Percentiles rank a stretch among this genome's conserved stretches.
Conservation (phyloP, 2,329 filamentous ascomycete genomes). For the Nigrograna mackinnonii region DNA sequence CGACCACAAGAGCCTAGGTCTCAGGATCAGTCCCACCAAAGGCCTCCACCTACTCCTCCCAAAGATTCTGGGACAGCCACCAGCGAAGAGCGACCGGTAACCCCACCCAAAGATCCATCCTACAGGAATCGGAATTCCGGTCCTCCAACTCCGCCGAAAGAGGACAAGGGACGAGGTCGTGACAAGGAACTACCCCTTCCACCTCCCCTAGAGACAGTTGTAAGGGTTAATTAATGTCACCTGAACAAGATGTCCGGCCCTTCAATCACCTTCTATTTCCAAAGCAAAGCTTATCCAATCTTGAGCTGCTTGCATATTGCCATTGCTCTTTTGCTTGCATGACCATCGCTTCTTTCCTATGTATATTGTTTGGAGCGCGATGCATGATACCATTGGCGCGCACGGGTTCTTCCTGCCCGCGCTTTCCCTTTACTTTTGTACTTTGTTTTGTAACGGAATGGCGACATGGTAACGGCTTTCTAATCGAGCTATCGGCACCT, state of each 20-base stretch:
- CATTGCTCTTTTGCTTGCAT: too few species aligned
- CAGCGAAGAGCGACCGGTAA: constrained; percentile 36
- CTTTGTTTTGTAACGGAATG: too few species aligned
- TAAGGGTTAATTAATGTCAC: constrained; percentile 28
- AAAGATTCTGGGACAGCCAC: constrained; percentile 37
- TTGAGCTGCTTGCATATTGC: too few species aligned
- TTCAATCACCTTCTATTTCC: too few species aligned
- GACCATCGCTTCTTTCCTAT: too few species aligned
- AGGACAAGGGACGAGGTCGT: constrained; percentile 29
- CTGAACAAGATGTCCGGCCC: not conserved
- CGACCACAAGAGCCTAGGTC: constrained; percentile 16
- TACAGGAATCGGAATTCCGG: constrained; percentile 30
- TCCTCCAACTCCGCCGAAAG: constrained; percentile 46
- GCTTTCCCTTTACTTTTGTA: too few species aligned
- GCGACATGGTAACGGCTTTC: too few species aligned
- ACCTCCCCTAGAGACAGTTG: constrained; percentile 34
- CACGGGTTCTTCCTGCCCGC: too few species aligned
- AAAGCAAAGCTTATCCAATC: too few species aligned
- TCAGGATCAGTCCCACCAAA: constrained; percentile 30
- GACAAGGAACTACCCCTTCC: constrained; percentile 40
- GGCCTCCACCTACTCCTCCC: constrained; percentile 50
- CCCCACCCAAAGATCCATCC: constrained; percentile 38
- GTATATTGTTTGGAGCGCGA: too few species aligned
- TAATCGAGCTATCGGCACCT: too few species aligned
- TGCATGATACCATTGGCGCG: too few species aligned